These are phyloP conservation scores for Claviceps monticola DNA, from an alignment of 2,329 filamentous ascomycete genomes.

Conservation along the genomic window DNA sequence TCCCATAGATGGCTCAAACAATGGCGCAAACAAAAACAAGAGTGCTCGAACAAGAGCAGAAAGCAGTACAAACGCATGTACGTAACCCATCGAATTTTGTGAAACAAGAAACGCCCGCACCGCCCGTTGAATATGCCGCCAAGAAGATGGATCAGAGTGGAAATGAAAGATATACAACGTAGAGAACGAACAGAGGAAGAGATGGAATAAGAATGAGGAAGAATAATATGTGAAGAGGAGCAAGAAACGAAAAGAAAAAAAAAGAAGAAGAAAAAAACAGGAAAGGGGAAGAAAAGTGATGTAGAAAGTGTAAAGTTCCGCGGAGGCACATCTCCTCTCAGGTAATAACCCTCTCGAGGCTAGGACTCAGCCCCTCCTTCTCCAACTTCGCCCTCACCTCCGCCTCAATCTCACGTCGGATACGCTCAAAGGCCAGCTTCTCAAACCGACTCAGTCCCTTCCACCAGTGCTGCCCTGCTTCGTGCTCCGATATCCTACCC, in stretches of 20 bases:
- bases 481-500: slow-evolving; percentile 70
- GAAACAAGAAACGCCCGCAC: neutral
- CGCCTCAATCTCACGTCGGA: slow-evolving; percentile 51
- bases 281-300: neutral
- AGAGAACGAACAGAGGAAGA: neutral
- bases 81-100: neutral
- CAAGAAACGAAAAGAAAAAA: neutral
- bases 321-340: slow-evolving; percentile 15
- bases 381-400: slow-evolving; percentile 34
- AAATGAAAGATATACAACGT: neutral
- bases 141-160: neutral
- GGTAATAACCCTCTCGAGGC: slow-evolving; percentile 35
- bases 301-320: no score
- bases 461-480: slow-evolving; percentile 92
- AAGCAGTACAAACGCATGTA: neutral
- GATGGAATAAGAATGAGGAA: neutral
- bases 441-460: slow-evolving; percentile 72
- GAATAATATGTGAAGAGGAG: neutral
- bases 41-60: neutral
- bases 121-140: slow-evolving; percentile 3
- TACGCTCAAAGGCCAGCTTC: slow-evolving; percentile 70
- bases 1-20: neutral
- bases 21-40: neutral
- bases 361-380: slow-evolving; percentile 26
- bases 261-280: neutral